Evolutionary conservation across 2,329 filamentous ascomycete genomes (phyloP), one percentile per base, ranked within the genome.

Genomic region (Colletotrichum filicis): DNA sequence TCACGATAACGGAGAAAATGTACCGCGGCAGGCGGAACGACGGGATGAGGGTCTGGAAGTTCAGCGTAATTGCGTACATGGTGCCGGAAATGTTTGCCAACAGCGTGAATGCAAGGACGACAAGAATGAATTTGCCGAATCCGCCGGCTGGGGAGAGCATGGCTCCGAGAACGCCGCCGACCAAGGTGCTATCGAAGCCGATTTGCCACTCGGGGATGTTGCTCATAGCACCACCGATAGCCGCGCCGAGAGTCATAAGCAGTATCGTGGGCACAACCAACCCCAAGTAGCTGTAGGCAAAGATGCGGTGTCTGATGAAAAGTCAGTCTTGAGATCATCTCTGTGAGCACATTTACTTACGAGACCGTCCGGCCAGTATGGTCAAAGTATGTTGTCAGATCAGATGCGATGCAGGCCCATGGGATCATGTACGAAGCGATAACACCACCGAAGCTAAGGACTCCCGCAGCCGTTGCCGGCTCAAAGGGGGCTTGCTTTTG

Each of bases 391-490:
- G 89, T 90, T 0, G 88, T 88, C 68, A 92, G 87, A 77, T 92
- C 90, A 24, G 88, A 90, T 0, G 89, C 85, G 28, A 92, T 82
- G 2, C 85, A 86, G 4, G 86, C 88, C 85, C 89, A 93, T 0
- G 91, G 90, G 2, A 93, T 86, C 84, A 92, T 88, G 77, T 91
- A 92, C 0, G 88, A 89, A 0, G 91, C 89, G 4, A 92, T 86
- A 64, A 92, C 86, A 81, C 89, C 90, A 60, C 86, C 90, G 74
- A 90, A 92, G 35, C 84, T 87, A 5, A 92, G 77, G 2, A 91
- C 80, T 12, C 83, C 80, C 2, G 83, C 78, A 0, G 88, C 85
- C 1, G 85, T 84, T 0, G 87, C 79, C 5, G 82, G 78, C 52
- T 77, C 59, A 1, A 69, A 77, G 19, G 74, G 69, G 2, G 78